Percentiles rank a stretch among this genome's conserved stretches.
These are phyloP conservation scores for Lasiosphaeriaceae sp. DNA, from an alignment of 495 filamentous ascomycete genomes.

Conservation along the genomic window DNA sequence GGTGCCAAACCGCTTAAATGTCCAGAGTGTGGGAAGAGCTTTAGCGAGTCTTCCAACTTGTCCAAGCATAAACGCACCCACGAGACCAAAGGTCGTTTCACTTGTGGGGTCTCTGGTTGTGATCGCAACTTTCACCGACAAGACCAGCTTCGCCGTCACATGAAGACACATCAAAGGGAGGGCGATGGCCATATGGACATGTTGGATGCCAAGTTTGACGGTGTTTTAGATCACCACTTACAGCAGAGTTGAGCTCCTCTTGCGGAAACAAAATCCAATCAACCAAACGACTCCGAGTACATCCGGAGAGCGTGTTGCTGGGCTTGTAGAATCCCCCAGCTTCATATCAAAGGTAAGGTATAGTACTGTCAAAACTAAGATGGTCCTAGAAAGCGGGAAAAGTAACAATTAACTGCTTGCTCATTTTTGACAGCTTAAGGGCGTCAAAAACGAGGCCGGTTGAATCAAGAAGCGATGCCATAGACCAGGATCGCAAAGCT, in stretches of 20 bases:
- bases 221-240: not conserved
- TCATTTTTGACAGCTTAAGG: not conserved
- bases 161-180: constrained; percentile 34
- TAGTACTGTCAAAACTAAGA: too few relatives aligned
- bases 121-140: constrained; percentile 51
- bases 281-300: too few relatives aligned
- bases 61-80: constrained; percentile 51
- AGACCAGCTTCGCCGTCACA: constrained; percentile 50
- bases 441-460: not conserved
- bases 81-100: constrained; percentile 46
- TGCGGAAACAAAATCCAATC: too few relatives aligned
- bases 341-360: too few relatives aligned
- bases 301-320: too few relatives aligned
- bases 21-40: constrained; percentile 44
- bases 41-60: constrained; percentile 55
- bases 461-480: too few relatives aligned
- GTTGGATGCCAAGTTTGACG: constrained; percentile 6
- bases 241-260: not conserved
- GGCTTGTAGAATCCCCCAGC: too few relatives aligned
- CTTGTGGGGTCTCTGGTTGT: constrained; percentile 45
- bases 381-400: too few relatives aligned
- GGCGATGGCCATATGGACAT: constrained; percentile 3
- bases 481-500: too few relatives aligned
- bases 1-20: constrained; percentile 47
- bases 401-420: too few relatives aligned